A percentile compares a stretch with the other conserved stretches of the same genome.
phyloP scores from a whole-genome alignment of 164 flowering plant species.

The Piper longum region DNA sequence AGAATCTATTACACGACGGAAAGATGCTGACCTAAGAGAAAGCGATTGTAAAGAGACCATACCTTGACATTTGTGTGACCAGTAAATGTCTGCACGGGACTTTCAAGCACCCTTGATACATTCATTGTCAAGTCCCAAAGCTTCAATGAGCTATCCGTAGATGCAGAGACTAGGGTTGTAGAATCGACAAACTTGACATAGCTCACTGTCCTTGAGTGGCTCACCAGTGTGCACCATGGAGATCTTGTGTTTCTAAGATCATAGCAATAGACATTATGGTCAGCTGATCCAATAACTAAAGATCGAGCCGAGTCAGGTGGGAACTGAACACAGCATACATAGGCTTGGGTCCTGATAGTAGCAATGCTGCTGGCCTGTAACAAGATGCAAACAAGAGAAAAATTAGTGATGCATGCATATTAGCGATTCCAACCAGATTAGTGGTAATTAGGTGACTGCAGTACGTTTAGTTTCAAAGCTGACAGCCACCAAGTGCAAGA shows the following conservation, averaged over 20 bases:
- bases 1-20: not conserved
- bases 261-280: conserved; percentile 76
- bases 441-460: conserved; percentile 33
- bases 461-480: conserved; percentile 91
- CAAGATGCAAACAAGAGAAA: conserved; percentile 33
- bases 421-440: not conserved
- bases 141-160: conserved; percentile 90
- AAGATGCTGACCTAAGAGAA: not conserved
- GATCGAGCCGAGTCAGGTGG: conserved; percentile 62
- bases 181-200: conserved; percentile 91
- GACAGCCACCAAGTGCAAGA: conserved; percentile 85
- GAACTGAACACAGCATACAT: conserved; percentile 95
- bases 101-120: conserved; percentile 50
- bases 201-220: conserved; percentile 88
- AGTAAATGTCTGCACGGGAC: conserved; percentile 74
- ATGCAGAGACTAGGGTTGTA: conserved; percentile 70
- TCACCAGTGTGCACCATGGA: conserved; percentile 64
- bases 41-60: conserved; percentile 1
- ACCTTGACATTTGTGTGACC: conserved; percentile 95
- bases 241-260: conserved; percentile 66
- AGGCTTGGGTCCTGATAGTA: conserved; percentile 84
- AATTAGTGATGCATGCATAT: conserved; percentile 3
- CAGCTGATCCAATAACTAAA: conserved; percentile 95
- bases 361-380: conserved; percentile 81
- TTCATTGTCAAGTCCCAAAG: conserved; percentile 82